Conservation (phyloP, 345 rosid species). For the Isatis tinctoria region DNA sequence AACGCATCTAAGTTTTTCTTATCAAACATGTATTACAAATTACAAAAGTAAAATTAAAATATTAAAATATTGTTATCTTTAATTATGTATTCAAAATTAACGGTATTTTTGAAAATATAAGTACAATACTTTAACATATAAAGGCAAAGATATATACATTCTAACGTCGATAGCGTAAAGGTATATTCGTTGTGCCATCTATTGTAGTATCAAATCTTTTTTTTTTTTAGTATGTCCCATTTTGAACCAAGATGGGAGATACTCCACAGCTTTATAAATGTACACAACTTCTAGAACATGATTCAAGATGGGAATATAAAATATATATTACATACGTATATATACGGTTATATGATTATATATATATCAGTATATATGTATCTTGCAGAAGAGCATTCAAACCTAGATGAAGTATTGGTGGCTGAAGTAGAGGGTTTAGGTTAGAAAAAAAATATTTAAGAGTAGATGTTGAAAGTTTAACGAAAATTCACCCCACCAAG, state of each 20-base stretch:
- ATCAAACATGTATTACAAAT: not conserved
- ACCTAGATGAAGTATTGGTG: constrained; percentile 33
- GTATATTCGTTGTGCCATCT: not conserved
- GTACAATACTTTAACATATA: not conserved
- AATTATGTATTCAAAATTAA: not conserved
- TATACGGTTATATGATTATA: not conserved
- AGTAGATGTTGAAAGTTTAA: constrained; percentile 68
- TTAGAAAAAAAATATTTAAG: constrained; percentile 42
- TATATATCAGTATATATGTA: not conserved
- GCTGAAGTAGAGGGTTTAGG: constrained; percentile 49
- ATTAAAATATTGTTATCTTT: not conserved
- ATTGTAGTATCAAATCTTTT: too few species aligned
- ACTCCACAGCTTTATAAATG: too few species aligned
- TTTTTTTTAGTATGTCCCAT: too few species aligned
- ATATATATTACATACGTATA: not conserved
- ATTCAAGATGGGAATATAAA: too few species aligned
- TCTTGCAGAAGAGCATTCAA: constrained; percentile 11
- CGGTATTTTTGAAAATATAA: too few species aligned
- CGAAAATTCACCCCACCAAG: constrained; percentile 63
- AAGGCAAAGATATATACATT: not conserved
- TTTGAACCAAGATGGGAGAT: too few species aligned
- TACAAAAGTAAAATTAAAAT: not conserved
- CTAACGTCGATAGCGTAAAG: not conserved
- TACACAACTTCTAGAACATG: too few species aligned
- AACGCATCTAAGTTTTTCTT: not conserved